These are phyloP conservation scores for Phtheirospermum japonicum DNA, from an alignment of 257 asterid species.

Conservation along the genomic window DNA sequence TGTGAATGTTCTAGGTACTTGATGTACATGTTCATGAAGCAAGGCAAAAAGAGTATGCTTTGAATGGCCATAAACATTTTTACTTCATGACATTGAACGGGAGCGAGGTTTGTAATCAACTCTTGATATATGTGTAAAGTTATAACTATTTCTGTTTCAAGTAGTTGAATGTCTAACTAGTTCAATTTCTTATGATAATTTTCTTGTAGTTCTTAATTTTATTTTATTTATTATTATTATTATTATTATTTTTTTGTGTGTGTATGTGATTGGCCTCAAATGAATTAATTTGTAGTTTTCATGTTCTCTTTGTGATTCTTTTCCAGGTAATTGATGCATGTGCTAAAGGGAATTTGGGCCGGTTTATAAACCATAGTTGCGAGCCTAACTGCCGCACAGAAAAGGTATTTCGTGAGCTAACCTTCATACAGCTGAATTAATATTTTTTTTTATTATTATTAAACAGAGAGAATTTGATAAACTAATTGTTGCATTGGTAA, in stretches of 20 bases:
- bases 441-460: no score
- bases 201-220: no score
- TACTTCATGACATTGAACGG: constrained; percentile 96
- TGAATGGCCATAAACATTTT: constrained; percentile 84
- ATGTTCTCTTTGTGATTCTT: no score
- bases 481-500: constrained; percentile 10
- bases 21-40: constrained; percentile 71
- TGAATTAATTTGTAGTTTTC: no score
- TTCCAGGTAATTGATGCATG: constrained; percentile 90
- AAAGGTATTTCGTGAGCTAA: constrained; percentile 52
- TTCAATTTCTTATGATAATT: no score
- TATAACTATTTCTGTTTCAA: constrained; percentile 22
- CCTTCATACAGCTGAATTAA: neutral
- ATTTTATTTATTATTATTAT: neutral
- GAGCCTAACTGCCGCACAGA: constrained; percentile 95
- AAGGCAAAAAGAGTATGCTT: constrained; percentile 83
- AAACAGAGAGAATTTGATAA: no score
- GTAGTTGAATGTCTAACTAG: neutral
- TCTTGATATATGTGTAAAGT: constrained; percentile 22
- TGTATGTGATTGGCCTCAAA: no score
- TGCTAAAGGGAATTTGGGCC: constrained; percentile 90
- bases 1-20: constrained; percentile 65
- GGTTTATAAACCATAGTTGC: constrained; percentile 90
- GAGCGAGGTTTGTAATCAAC: constrained; percentile 62
- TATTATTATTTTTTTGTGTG: no score